phyloP scores from a whole-genome alignment of 257 asterid species.

The Solanum chiquidenum region DNA sequence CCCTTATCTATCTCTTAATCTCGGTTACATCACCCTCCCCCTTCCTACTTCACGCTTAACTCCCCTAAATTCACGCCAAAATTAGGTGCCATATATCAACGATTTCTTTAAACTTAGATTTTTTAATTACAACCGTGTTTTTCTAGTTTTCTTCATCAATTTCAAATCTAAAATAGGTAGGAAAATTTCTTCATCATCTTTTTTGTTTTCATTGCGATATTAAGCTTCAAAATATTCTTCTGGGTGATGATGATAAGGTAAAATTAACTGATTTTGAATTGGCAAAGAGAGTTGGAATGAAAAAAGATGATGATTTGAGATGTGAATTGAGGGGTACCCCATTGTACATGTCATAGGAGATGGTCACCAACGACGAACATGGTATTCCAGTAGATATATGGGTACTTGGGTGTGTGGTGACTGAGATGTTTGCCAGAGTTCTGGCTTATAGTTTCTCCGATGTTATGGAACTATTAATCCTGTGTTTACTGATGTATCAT shows the following conservation, averaged over 20 bases:
- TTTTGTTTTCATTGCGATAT: slow-evolving; percentile 56
- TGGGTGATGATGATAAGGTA: slow-evolving; percentile 22
- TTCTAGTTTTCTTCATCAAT: too few relatives aligned
- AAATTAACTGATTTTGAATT: slow-evolving; percentile 83
- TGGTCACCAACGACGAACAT: slow-evolving; percentile 53
- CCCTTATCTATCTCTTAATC: too few relatives aligned
- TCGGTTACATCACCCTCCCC: too few relatives aligned
- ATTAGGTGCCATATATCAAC: too few relatives aligned
- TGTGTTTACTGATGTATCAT: too few relatives aligned
- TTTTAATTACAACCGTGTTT: too few relatives aligned
- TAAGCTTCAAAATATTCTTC: slow-evolving; percentile 68
- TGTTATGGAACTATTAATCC: slow-evolving; percentile 36
- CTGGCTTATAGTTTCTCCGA: slow-evolving; percentile 46
- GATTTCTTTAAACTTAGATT: too few relatives aligned
- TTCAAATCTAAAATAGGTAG: too few relatives aligned
- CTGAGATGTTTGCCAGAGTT: slow-evolving; percentile 55
- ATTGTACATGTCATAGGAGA: slow-evolving; percentile 87
- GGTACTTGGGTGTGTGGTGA: slow-evolving; percentile 76
- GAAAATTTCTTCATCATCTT: too few relatives aligned
- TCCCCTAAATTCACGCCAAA: too few relatives aligned
- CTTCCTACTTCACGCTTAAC: too few relatives aligned
- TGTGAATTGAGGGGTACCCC: slow-evolving; percentile 75
- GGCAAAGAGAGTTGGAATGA: slow-evolving; percentile 29
- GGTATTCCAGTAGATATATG: slow-evolving; percentile 64
- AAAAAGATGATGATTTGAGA: neutral